Evolutionary conservation across 139 green algal genomes (phyloP), one percentile per base, ranked within the genome.

Genomic region (Picochlorum sp.): DNA sequence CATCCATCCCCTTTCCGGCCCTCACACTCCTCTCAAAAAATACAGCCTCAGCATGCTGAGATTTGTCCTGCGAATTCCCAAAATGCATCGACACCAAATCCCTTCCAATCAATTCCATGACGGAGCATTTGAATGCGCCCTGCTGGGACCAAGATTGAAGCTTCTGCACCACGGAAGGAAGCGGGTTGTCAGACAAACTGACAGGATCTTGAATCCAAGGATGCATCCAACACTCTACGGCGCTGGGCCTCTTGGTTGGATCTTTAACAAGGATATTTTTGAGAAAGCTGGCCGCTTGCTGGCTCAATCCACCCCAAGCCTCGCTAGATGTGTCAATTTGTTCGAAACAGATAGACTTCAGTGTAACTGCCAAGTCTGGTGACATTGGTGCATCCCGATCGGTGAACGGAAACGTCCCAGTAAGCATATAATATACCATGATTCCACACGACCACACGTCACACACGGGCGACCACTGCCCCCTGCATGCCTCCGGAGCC

Each of bases 381-480:
- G 63, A 66, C 11, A 37, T 37, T 6, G 71, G 71, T 15, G 9
- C 51, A 28, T 59, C 26, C 2, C 52, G 41, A 55, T 78, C 71
- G 30, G 68, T 21, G 21, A 78, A 78, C 11, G 71, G 71, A 34
- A 68, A 78, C 11, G 28, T 54, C 14, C 62, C 59, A 3, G 44
- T 49, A 11, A 67, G 13, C 45, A 62, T 68, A n/a, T 45, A 57
- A 34, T 83, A 84, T 0, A 82, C 73, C 86, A 96, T 95, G 8
- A 96, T 77, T 6, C 89, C 89, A 8, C 82, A 85, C 3, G 86
- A 78, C 88, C 88, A 96, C 23, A 94, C 74, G 34, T 96, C 89
- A n/a, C 73, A 79, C 14, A 68, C 74, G 6, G 87, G 83, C 21
- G 76, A 77, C 45, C 87, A 83, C 49, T 85, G 55, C 26, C 75